Base-by-base conservation (phyloP, 148 eudicot species). In the Rhododendron griersonianum region DNA sequence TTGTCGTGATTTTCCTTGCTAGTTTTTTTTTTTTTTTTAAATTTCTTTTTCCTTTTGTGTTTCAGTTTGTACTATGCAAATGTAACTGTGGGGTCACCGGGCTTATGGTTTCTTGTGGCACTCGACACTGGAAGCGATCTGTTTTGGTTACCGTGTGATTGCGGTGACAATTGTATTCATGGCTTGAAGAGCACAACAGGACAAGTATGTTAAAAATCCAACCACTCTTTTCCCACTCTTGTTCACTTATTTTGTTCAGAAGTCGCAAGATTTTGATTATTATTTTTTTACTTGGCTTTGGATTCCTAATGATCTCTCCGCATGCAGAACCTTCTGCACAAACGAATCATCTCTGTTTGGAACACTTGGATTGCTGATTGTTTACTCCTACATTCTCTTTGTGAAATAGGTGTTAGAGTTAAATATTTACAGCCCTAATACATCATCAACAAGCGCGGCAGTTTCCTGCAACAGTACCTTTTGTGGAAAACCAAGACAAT, bases 71-170 rank as follows among this genome's bases (percentile, higher is more conserved):
- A 95, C 78, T 96, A 96, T 83, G 94, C 98, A 45, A 91, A 94
- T 88, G 96, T 96, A 59, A 87, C 98, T 18, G 89, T 96, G 63
- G 99, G 99, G 55, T 92, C 94, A 23, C 99, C 99, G 3, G 88
- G 87, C 55, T 67, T 88, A 65, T 87, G 87, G 86, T 95, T 86
- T 89, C 90, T 95, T 63, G 99, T 96, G 86, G 98, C 98, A 78
- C 95, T 96, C 59, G 99, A 96, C 88, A 96, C 98, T 0, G 99
- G 99, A 81, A 96, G 99, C 80, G 91, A 91, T 85, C 90, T 93
- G 77, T 96, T 95, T 85, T 96, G 99, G 99, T 86, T 96, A 84
- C 99, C 99, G 4, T 96, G 99, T 80, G 98, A 96, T 87, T 96
- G 99, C 61, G 61, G 61, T n/a, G 51, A 47, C 10, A 91, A 89